Evolutionary conservation across 495 filamentous ascomycete species (phyloP), one percentile per base, ranked within the genome.

Genomic region (Zalerion maritima): DNA sequence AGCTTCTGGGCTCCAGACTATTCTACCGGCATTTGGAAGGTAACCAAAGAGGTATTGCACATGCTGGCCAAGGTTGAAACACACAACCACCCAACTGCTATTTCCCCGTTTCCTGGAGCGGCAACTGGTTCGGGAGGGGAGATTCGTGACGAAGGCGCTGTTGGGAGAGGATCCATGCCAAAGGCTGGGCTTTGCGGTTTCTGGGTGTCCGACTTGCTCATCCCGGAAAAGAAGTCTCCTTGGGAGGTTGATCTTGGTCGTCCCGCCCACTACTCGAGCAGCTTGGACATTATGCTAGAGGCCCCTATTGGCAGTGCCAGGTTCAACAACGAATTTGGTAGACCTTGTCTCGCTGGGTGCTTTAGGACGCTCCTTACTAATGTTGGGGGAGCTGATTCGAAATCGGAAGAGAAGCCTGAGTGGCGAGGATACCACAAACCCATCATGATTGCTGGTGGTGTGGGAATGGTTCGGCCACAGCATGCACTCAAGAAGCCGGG

Each of bases 271-370:
- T 87, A 92, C 34, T 84, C 91, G 3, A 91, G 80, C 60, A 76
- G 76, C 43, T 57, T 96, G 22, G 84, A 96, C 45, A 94, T 97
- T 42, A 96, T 97, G 86, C 59, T 94, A 10, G 86, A 96, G 46
- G 89, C 85, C 2, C 87, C 87, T 1, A 85, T 97, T 38, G 89
- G 89, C 15, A 85, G 81, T 40, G 86, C 89, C 28, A 71, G 81
- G 10, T 96, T 85, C 58, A 96, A 96, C 66, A 97, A 97, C 43
- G 89, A 97, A 40, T 96, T 94, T 47, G 89, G 89, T 17, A 69
- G 91, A n/a, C 89, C 91, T 20, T 83, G 77, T 45, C 81, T 85
- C 14, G 62, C 73, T 0, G 89, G 91, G 15, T 84, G 81, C 47
- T 96, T 96, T 62, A 67, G 86, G 27, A 96, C 89, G 0, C 58